Conservation (phyloP, 2,329 filamentous ascomycete species). For the Xylaria sp. region DNA sequence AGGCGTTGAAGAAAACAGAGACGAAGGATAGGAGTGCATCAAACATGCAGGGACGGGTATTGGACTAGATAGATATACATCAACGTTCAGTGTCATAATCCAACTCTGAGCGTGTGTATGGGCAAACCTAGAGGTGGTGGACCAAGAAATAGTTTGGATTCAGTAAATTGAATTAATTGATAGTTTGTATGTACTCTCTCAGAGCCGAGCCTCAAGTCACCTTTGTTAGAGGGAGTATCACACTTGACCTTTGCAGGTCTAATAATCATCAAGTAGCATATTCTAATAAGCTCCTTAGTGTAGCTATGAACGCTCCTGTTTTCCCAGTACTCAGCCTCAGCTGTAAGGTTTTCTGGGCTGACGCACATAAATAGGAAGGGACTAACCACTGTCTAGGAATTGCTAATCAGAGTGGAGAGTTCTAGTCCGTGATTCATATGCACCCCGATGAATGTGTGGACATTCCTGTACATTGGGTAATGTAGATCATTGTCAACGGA, state of each 20-base stretch:
- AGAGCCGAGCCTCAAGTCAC: background rate
- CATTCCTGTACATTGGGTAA: too few relatives aligned
- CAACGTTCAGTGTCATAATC: background rate
- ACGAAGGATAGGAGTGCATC: constrained; percentile 86
- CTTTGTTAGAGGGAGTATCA: background rate
- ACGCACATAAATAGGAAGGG: too few relatives aligned
- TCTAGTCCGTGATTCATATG: too few relatives aligned
- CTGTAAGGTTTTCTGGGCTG: too few relatives aligned
- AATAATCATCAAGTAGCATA: background rate
- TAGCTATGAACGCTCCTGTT: background rate
- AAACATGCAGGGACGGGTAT: constrained; percentile 76
- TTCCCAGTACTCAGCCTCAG: too few relatives aligned
- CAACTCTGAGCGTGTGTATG: background rate
- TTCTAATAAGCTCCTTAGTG: background rate
- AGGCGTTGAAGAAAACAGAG: constrained; percentile 79
- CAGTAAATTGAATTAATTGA: constrained; percentile 20
- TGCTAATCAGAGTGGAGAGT: too few relatives aligned
- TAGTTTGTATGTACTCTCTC: constrained; percentile 21
- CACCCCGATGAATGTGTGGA: too few relatives aligned
- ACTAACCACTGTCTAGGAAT: too few relatives aligned
- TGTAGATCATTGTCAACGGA: background rate
- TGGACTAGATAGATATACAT: constrained; percentile 49
- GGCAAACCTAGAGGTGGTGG: background rate
- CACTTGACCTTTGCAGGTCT: background rate
- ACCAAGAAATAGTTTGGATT: constrained; percentile 6